phyloP scores from a whole-genome alignment of 1,284 basidiomycete genomes.

The Veloporphyrellus conicus region DNA sequence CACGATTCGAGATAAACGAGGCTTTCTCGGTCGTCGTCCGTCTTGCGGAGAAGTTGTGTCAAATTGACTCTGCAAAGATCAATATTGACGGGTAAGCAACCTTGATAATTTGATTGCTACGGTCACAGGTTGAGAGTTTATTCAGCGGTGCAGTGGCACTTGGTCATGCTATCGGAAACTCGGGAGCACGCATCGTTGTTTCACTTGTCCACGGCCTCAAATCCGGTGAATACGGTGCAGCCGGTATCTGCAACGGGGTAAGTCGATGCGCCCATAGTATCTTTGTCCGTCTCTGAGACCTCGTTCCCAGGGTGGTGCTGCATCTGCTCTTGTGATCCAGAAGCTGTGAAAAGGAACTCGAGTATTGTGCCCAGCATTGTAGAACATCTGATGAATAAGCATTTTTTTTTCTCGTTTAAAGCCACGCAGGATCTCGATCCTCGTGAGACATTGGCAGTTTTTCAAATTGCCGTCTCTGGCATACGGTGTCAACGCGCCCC shows the following conservation, averaged over 20 bases:
- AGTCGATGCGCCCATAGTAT: conserved; percentile 35
- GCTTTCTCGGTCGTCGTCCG: conserved; percentile 95
- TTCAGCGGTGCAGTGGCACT: conserved; percentile 85
- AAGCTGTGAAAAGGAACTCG: conserved; percentile 61
- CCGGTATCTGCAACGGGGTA: conserved; percentile 97
- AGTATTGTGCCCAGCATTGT: conserved; percentile 23
- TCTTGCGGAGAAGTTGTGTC: conserved; percentile 85
- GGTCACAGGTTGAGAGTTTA: conserved; percentile 14
- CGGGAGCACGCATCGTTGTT: conserved; percentile 92
- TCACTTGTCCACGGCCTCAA: conserved; percentile 90
- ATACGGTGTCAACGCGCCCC: not conserved
- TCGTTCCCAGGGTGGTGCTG: conserved; percentile 75
- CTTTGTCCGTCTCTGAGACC: conserved; percentile 14
- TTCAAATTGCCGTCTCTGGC: conserved; percentile 2
- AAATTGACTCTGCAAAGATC: conserved; percentile 82
- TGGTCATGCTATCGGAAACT: conserved; percentile 94
- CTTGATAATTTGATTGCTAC: conserved; percentile 1
- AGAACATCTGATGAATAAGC: conserved; percentile 20
- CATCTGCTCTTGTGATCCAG: conserved; percentile 87
- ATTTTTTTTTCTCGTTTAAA: conserved; percentile 9
- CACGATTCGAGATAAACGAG: conserved; percentile 96
- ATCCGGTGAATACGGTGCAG: conserved; percentile 94
- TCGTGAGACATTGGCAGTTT: conserved; percentile 12
- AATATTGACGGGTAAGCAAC: conserved; percentile 79
- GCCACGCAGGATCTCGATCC: conserved; percentile 1